phyloP scores from a whole-genome alignment of 2,329 filamentous ascomycete genomes.

The Claviceps paspali region DNA sequence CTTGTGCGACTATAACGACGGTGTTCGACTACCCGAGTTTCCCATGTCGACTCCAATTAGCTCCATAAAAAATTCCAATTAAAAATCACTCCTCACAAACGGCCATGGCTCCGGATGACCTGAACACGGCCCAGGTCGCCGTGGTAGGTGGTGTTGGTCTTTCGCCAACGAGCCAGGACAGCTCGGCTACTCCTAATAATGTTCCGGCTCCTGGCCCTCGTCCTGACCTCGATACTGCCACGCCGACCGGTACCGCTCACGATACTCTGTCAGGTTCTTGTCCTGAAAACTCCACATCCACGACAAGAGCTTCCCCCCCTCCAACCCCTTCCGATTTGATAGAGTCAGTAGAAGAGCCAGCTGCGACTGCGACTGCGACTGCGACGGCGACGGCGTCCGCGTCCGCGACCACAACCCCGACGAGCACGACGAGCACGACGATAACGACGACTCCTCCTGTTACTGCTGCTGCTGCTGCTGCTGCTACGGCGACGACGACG shows the following conservation, averaged over 20 bases:
- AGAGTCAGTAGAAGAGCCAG: neutral
- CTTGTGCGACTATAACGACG: conserved; percentile 4
- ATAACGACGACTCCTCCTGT: neutral
- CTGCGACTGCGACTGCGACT: conserved; percentile 1
- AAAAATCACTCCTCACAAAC: conserved; percentile 11
- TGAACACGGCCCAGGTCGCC: conserved; percentile 15
- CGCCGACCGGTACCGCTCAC: conserved; percentile 4
- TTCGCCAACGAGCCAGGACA: conserved; percentile 10
- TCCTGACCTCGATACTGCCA: conserved; percentile 3
- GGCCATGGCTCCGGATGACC: conserved; percentile 14
- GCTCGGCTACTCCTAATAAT: conserved; percentile 9
- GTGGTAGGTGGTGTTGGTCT: conserved; percentile 15
- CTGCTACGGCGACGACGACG: conserved; percentile 1
- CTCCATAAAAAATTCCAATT: conserved; percentile 24
- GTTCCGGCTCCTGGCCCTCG: conserved; percentile 8
- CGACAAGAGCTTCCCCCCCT: conserved; percentile 2
- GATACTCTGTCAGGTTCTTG: conserved; percentile 5
- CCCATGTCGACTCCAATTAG: conserved; percentile 15
- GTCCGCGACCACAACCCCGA: neutral
- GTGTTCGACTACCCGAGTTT: conserved; percentile 7
- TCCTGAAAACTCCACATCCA: conserved; percentile 1
- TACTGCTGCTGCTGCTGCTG: neutral
- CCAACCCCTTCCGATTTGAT: conserved; percentile 3
- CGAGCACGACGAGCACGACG: neutral
- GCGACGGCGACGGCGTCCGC: neutral